Conservation (phyloP, 2,329 filamentous ascomycete species). For the Ramichloridium luteum region DNA sequence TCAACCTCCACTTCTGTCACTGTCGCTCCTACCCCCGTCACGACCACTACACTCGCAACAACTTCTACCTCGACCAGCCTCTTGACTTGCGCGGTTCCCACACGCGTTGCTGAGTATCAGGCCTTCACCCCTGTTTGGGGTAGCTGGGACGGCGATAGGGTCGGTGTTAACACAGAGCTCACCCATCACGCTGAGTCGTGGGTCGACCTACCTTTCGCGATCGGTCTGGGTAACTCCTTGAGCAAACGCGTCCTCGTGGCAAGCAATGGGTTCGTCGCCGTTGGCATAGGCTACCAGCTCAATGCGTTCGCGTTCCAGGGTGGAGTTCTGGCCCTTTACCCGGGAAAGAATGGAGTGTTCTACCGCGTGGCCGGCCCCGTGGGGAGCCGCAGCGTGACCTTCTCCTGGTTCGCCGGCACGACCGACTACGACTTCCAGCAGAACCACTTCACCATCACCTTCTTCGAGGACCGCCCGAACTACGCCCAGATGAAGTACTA, state of each 20-base stretch:
- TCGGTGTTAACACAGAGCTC: neutral
- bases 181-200: neutral
- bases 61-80: neutral
- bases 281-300: neutral
- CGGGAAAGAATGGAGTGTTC: neutral
- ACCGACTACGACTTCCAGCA: neutral
- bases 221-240: neutral
- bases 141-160: neutral
- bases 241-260: neutral
- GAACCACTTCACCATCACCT: constrained; percentile 1
- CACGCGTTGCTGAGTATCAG: neutral
- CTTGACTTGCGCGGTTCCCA: neutral
- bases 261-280: neutral
- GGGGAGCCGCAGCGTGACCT: neutral
- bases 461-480: neutral
- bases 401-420: neutral
- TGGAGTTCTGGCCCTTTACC: neutral
- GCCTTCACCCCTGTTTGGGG: neutral
- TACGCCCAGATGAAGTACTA: neutral
- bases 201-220: neutral
- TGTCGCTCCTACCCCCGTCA: neutral
- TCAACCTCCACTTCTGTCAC: neutral
- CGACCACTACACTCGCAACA: neutral
- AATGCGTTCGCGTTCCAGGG: neutral
- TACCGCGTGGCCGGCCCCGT: neutral